These are phyloP conservation scores for Sextonia rubra DNA, from an alignment of 164 flowering plant species.

Conservation along the genomic window DNA sequence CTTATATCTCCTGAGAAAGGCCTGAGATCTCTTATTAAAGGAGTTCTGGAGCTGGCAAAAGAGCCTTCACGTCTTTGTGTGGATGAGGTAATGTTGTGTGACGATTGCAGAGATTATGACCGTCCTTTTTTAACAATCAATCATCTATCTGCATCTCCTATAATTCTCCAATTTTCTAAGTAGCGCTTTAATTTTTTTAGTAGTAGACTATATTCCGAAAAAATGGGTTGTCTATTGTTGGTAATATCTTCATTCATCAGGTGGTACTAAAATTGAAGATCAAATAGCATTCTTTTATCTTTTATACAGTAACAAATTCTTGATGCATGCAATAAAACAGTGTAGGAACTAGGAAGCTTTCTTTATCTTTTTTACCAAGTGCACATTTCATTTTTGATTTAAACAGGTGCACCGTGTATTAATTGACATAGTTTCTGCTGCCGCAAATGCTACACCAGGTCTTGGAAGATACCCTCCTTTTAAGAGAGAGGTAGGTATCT, in stretches of 20 bases:
- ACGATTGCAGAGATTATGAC: background rate
- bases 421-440: constrained; percentile 83
- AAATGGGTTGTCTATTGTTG: background rate
- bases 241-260: background rate
- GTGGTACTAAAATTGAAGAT: background rate
- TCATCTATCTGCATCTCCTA: background rate
- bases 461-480: constrained; percentile 98
- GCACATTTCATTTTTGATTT: background rate
- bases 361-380: background rate
- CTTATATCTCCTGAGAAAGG: constrained; percentile 99
- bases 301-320: background rate
- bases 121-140: too few relatives aligned
- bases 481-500: constrained; percentile 77
- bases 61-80: constrained; percentile 97
- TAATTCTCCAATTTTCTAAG: background rate
- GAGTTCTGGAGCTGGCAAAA: constrained; percentile 89
- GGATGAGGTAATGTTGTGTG: constrained; percentile 68
- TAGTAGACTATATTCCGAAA: too few relatives aligned
- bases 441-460: constrained; percentile 97
- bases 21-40: constrained; percentile 83
- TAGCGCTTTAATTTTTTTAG: too few relatives aligned
- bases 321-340: background rate
- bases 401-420: constrained; percentile 88
- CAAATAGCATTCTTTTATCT: too few relatives aligned
- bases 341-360: background rate